Evolutionary conservation across 805 yeast genomes (phyloP), one percentile per base, ranked within the genome.

Genomic region (Hemisphaericaspora nanyangensis): DNA sequence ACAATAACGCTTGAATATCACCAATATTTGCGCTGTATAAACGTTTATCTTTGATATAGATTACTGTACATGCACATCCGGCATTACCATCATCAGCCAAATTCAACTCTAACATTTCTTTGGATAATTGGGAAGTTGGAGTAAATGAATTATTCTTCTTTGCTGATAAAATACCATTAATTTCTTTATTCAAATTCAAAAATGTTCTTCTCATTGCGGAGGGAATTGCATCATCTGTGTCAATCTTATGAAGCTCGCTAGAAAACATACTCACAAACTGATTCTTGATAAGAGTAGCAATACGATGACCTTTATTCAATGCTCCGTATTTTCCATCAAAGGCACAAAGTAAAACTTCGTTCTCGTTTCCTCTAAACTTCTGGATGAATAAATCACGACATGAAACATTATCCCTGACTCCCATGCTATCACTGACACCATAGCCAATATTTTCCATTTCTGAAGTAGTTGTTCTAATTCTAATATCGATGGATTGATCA

Each of bases 351-450:
- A 93, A 69, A 22, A 81, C 76, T 57, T 90, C 96, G 50, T 85
- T 82, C 32, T 84, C 83, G 39, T 81, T 81, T 15, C 95, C 95
- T 43, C 96, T 72, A 61, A 90, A 88, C 50, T 85, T 80, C 52
- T 89, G 96, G 47, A 85, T 76, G 26, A 93, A 90, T 29, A 86
- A 79, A 63, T 93, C 99, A 53, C 95, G 76, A 5, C 83, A 77
- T 0, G 89, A 76, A 3, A 93, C 75, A 34, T 70, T 68, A 18
- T 78, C 77, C 36, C 80, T 66, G 37, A 70, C 70, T 1, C 96
- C 96, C 49, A 91, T 68, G 3, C 83, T 70, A 60, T 93, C 99
- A 1, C 97, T 84, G 35, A 93, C 89, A 55, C 99, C 99, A 54
- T 89, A 88, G 0, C 88, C 80, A 66, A 85, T 76, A 33, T 76